phyloP scores from a whole-genome alignment of 345 rosid species.

The Pugionium cornutum region DNA sequence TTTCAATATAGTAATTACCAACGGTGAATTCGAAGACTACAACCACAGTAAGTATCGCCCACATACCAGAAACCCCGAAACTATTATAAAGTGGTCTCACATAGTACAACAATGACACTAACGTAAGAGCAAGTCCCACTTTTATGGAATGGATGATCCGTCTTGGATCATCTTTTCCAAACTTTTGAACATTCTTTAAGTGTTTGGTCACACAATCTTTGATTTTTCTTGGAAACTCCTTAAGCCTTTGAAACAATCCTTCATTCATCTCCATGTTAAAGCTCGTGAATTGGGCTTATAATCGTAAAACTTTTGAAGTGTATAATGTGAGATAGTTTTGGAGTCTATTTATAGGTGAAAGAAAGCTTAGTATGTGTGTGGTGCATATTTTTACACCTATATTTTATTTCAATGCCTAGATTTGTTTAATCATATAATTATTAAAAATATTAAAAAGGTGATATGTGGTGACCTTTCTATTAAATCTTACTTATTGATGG shows the following conservation, averaged over 20 bases:
- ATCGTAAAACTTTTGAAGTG: conserved; percentile 14
- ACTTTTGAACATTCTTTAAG: conserved; percentile 43
- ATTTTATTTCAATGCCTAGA: no score
- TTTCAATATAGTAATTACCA: conserved; percentile 42
- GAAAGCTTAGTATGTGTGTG: conserved; percentile 43
- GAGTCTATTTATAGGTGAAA: conserved; percentile 53
- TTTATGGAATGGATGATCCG: conserved; percentile 70
- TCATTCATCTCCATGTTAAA: conserved; percentile 42
- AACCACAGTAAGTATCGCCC: conserved; percentile 88
- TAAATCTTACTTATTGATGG: no score
- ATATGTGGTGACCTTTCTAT: background rate
- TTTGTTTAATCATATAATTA: conserved; percentile 4
- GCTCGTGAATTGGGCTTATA: background rate
- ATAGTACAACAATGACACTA: conserved; percentile 71
- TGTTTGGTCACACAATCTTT: conserved; percentile 35
- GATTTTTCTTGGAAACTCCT: conserved; percentile 36
- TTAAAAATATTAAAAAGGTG: conserved; percentile 18
- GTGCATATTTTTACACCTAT: conserved; percentile 7
- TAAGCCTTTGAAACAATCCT: conserved; percentile 34
- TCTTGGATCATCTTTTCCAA: conserved; percentile 76
- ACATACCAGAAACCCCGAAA: conserved; percentile 72
- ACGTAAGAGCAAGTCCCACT: conserved; percentile 75
- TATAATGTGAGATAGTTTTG: conserved; percentile 25
- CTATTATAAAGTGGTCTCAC: conserved; percentile 61
- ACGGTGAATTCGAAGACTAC: conserved; percentile 80